phyloP scores from a whole-genome alignment of 2,329 filamentous ascomycete species.

The Akanthomyces muscarius region DNA sequence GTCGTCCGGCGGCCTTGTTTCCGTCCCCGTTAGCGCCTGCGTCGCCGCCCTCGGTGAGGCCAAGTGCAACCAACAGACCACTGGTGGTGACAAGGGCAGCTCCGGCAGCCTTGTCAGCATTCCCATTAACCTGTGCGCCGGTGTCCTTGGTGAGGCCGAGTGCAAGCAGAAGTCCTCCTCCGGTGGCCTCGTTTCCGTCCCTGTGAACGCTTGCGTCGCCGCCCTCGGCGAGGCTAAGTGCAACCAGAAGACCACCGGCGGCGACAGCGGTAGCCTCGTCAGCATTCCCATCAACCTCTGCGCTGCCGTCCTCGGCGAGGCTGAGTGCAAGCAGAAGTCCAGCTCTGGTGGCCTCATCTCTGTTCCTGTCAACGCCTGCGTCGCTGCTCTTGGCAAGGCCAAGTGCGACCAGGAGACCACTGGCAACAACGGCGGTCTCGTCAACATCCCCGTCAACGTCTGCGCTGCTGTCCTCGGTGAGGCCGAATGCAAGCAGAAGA shows the following conservation, averaged over 20 bases:
- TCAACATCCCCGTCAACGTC: slow-evolving; percentile 1
- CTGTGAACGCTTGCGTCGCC: slow-evolving; percentile 1
- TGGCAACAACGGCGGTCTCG: background rate
- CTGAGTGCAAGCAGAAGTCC: slow-evolving; percentile 11
- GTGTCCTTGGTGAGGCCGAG: slow-evolving; percentile 2
- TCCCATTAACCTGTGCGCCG: slow-evolving; percentile 6
- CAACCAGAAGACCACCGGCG: background rate
- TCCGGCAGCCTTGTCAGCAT: background rate
- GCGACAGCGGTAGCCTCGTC: background rate
- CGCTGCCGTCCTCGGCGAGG: slow-evolving; percentile 1
- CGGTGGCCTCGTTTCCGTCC: slow-evolving; percentile 6
- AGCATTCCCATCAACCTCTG: slow-evolving; percentile 12
- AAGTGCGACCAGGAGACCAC: background rate
- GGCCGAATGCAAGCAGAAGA: slow-evolving; percentile 4
- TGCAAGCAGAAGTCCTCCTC: slow-evolving; percentile 9
- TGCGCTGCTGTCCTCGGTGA: slow-evolving; percentile 5
- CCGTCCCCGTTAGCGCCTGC: slow-evolving; percentile 2
- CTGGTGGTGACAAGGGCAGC: background rate
- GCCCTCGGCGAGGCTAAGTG: slow-evolving; percentile 1
- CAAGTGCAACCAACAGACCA: background rate
- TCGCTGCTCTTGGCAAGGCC: slow-evolving; percentile 2
- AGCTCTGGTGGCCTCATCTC: background rate
- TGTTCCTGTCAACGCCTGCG: slow-evolving; percentile 6
- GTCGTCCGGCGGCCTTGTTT: background rate
- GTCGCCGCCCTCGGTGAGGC: background rate